Percentiles rank a stretch among this genome's conserved stretches.
These are phyloP conservation scores for Lotus japonicus DNA, from an alignment of 306 rosid species.

Conservation along the genomic window DNA sequence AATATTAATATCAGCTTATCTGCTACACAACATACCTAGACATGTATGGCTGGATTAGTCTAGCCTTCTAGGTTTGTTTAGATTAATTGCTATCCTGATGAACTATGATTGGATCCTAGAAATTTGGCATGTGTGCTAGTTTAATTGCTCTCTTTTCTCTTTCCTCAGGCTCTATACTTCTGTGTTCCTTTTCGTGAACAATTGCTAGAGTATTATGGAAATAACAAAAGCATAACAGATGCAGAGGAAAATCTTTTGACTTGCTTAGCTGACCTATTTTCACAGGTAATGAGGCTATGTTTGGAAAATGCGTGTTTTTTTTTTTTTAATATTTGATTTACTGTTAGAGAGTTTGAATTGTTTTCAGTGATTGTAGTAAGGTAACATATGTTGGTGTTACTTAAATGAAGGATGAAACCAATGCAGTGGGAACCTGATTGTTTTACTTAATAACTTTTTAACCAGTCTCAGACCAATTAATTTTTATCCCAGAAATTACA, in stretches of 20 bases:
- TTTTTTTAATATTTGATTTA: too few species aligned
- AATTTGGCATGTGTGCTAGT: neutral
- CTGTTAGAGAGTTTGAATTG: conserved; percentile 11
- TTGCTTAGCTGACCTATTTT: conserved; percentile 92
- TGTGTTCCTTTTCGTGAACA: conserved; percentile 99
- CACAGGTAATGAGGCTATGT: conserved; percentile 54
- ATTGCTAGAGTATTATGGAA: conserved; percentile 77
- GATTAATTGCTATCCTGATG: neutral
- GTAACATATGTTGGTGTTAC: neutral
- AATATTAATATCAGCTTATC: neutral
- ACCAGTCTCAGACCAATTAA: neutral
- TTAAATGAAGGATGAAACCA: neutral
- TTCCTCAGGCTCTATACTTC: conserved; percentile 86
- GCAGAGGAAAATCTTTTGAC: conserved; percentile 95
- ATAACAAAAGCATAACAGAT: conserved; percentile 58
- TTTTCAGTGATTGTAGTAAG: neutral
- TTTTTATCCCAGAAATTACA: neutral
- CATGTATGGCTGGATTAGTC: neutral
- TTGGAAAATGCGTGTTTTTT: too few species aligned
- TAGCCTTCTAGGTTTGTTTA: neutral
- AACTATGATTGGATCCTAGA: neutral
- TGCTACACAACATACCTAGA: neutral
- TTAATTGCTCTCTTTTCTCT: conserved; percentile 9
- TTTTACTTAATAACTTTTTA: neutral
- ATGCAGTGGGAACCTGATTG: neutral